phyloP scores from a whole-genome alignment of 108 stramenopile species.

The Aurantiochytrium sp. region DNA sequence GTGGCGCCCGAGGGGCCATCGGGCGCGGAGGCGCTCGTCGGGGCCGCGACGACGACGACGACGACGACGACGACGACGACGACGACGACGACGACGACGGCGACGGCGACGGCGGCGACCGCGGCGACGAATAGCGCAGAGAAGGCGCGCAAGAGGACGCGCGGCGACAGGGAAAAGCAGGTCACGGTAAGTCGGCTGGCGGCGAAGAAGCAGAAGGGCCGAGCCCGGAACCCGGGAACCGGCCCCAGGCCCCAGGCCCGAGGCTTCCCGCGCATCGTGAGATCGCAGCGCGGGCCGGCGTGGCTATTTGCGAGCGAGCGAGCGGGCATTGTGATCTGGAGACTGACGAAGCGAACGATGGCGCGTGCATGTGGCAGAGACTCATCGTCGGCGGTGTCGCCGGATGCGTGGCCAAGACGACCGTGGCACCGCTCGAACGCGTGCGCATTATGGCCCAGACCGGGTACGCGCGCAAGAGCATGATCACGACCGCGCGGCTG shows the following conservation, averaged over 20 bases:
- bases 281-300: too few species aligned
- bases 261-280: too few species aligned
- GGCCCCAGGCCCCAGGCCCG: too few species aligned
- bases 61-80: neutral
- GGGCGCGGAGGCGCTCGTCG: neutral
- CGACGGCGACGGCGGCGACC: neutral
- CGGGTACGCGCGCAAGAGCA: neutral
- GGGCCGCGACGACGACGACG: neutral
- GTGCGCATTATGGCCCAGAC: constrained; percentile 30
- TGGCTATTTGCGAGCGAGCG: too few species aligned
- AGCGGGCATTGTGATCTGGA: too few species aligned
- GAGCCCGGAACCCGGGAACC: too few species aligned
- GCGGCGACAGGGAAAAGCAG: neutral
- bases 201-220: too few species aligned
- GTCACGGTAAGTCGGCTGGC: neutral
- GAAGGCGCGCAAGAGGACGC: neutral
- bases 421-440: constrained; percentile 33
- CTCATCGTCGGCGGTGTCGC: neutral
- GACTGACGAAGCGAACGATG: neutral
- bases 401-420: constrained; percentile 31
- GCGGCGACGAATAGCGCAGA: neutral
- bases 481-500: neutral
- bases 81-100: neutral
- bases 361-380: neutral
- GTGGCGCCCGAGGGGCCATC: neutral